phyloP scores from a whole-genome alignment of 371 early-diverging fungal genomes.

The Mucor mucedo region DNA sequence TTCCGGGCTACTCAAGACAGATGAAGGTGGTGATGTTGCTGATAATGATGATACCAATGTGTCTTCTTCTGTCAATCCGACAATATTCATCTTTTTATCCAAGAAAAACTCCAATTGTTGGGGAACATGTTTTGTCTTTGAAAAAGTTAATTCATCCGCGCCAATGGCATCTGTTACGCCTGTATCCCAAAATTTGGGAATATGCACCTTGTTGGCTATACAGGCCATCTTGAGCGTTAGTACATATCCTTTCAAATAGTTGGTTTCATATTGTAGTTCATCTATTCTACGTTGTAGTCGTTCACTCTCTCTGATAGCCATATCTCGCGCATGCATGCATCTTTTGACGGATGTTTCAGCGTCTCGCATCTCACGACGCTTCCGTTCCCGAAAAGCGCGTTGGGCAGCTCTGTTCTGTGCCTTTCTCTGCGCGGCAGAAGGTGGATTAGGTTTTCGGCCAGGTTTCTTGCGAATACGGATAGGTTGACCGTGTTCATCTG shows the following conservation, averaged over 20 bases:
- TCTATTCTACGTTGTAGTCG: slow-evolving; percentile 25
- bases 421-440: slow-evolving; percentile 50
- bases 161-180: slow-evolving; percentile 38
- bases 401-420: slow-evolving; percentile 50
- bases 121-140: slow-evolving; percentile 35
- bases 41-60: background rate
- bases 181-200: slow-evolving; percentile 42
- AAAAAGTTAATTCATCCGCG: slow-evolving; percentile 33
- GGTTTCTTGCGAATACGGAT: slow-evolving; percentile 46
- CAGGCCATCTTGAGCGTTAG: slow-evolving; percentile 44
- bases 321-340: slow-evolving; percentile 32
- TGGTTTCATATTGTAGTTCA: slow-evolving; percentile 39
- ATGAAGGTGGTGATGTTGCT: slow-evolving; percentile 1
- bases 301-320: slow-evolving; percentile 26
- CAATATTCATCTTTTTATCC: slow-evolving; percentile 33
- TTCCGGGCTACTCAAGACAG: slow-evolving; percentile 5
- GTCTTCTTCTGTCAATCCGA: slow-evolving; percentile 16
- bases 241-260: slow-evolving; percentile 39
- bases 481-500: slow-evolving; percentile 38
- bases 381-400: slow-evolving; percentile 44
- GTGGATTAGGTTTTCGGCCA: slow-evolving; percentile 50
- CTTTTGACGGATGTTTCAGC: slow-evolving; percentile 44
- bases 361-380: slow-evolving; percentile 48
- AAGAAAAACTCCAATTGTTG: slow-evolving; percentile 43
- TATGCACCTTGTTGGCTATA: slow-evolving; percentile 38